A percentile compares a stretch with the other conserved stretches of the same genome.
phyloP scores from a whole-genome alignment of 2,329 filamentous ascomycete species.

The Eutypa lata region DNA sequence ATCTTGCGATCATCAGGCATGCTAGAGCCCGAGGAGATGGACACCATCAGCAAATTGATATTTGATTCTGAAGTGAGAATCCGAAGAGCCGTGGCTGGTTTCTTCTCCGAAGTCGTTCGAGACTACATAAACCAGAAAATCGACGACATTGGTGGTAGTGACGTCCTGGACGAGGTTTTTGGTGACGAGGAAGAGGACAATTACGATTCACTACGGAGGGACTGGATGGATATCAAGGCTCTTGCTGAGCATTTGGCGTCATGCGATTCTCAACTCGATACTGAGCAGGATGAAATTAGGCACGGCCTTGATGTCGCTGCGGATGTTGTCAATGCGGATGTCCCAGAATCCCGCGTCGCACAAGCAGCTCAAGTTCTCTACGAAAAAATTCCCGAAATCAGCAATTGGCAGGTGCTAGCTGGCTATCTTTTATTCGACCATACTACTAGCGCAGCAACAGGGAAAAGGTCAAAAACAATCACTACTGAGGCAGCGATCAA shows the following conservation, averaged over 20 bases:
- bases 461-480: constrained; percentile 48
- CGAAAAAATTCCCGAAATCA: constrained; percentile 75
- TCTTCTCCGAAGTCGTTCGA: constrained; percentile 84
- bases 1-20: constrained; percentile 78
- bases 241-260: constrained; percentile 77
- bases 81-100: constrained; percentile 82
- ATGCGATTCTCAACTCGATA: constrained; percentile 71
- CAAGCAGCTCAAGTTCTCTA: constrained; percentile 84
- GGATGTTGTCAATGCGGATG: constrained; percentile 58
- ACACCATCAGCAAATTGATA: constrained; percentile 80
- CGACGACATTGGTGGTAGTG: constrained; percentile 80
- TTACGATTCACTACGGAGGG: constrained; percentile 69
- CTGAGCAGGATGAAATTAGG: constrained; percentile 47
- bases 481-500: constrained; percentile 64
- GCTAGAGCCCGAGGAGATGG: constrained; percentile 87
- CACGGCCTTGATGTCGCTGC: constrained; percentile 48
- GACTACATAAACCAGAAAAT: constrained; percentile 76
- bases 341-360: constrained; percentile 77
- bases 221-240: constrained; percentile 91
- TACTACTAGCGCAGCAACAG: constrained; percentile 60
- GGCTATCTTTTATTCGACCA: constrained; percentile 93
- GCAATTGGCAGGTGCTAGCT: constrained; percentile 83
- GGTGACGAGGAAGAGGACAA: constrained; percentile 71
- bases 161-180: constrained; percentile 72
- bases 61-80: constrained; percentile 84